phyloP scores from a whole-genome alignment of 2,329 filamentous ascomycete species.

The Monilinia fructigena region DNA sequence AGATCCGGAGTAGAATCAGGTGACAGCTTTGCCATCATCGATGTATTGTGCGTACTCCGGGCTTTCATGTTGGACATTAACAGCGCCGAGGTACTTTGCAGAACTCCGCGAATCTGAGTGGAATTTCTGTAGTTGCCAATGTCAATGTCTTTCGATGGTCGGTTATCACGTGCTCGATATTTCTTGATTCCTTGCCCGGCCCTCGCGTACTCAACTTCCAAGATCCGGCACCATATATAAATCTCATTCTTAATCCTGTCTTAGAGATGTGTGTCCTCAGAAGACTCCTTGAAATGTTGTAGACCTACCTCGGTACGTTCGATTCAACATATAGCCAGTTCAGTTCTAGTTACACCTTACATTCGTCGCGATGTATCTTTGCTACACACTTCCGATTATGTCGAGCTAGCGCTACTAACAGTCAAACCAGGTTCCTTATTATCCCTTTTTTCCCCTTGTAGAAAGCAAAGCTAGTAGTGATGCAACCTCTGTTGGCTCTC shows the following conservation, averaged over 20 bases:
- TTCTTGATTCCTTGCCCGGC: not conserved
- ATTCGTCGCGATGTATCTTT: not conserved
- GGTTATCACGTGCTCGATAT: not conserved
- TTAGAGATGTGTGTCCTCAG: not conserved
- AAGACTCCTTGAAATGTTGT: not conserved
- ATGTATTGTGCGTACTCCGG: not conserved
- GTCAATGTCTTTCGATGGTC: not conserved
- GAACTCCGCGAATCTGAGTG: not conserved
- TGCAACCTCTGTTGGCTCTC: not conserved
- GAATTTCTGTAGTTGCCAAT: not conserved
- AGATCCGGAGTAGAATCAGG: not conserved
- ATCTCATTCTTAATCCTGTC: conserved; percentile 1
- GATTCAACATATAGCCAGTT: not conserved
- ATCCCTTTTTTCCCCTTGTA: not conserved
- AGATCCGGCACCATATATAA: conserved; percentile 2
- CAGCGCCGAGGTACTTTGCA: not conserved
- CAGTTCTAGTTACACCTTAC: conserved; percentile 1
- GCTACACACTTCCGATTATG: not conserved
- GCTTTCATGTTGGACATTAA: not conserved
- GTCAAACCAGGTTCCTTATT: not conserved
- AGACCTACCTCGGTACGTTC: not conserved
- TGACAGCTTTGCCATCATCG: not conserved
- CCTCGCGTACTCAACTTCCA: conserved; percentile 3
- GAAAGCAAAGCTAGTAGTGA: not conserved
- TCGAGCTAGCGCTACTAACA: not conserved